Evolutionary conservation across 176 grass and related monocot genomes (phyloP).

Genomic region (Sorghum bicolor): Sorghum_bicolor_NCBIv3 NC_012871.2:72120001-72120500

Average conservation of each 20-base stretch:
- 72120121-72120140: neutral
- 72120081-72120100: neutral
- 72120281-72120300: neutral
- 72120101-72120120: neutral
- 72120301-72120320: slow-evolving; percentile 34
- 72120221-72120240: neutral
- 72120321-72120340: slow-evolving; percentile 95
- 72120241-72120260: neutral
- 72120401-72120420: slow-evolving; percentile 81
- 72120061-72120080: neutral
- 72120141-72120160: neutral
- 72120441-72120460: slow-evolving; percentile 96
- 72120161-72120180: neutral
- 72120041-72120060: neutral
- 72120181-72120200: neutral
- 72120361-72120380: slow-evolving; percentile 83
- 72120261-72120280: neutral
- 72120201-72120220: slow-evolving; percentile 1
- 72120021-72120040: neutral
- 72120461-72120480: slow-evolving; percentile 70
- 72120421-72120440: slow-evolving; percentile 81
- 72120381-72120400: slow-evolving; percentile 77
- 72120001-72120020: neutral
- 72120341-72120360: slow-evolving; percentile 85
- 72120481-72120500: slow-evolving; percentile 77